phyloP scores from a whole-genome alignment of 1,139 yeast genomes.

The Scheffersomyces cryptocercus region DNA sequence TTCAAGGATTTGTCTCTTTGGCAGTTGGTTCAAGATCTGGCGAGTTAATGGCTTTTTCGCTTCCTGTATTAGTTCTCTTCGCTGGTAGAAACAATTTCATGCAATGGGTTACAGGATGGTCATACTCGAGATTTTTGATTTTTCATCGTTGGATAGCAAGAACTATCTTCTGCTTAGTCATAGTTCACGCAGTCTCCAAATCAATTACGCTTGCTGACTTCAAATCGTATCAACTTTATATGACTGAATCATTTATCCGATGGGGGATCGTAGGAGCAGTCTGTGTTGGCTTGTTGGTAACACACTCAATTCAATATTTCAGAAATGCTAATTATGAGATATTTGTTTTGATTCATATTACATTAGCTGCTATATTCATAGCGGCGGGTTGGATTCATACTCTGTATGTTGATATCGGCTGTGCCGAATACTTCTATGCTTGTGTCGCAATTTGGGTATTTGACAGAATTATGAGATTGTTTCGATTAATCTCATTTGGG shows the following conservation, averaged over 20 bases:
- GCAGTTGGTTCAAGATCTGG: slow-evolving; percentile 1
- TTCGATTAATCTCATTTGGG: slow-evolving; percentile 16
- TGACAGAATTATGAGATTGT: slow-evolving; percentile 16
- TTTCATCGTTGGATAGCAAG: slow-evolving; percentile 72
- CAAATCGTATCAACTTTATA: background rate
- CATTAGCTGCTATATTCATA: slow-evolving; percentile 15
- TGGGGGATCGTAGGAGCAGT: slow-evolving; percentile 17
- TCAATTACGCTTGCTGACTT: slow-evolving; percentile 6
- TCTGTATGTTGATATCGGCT: slow-evolving; percentile 2
- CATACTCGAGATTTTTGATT: slow-evolving; percentile 57
- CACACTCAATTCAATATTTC: slow-evolving; percentile 13
- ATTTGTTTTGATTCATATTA: slow-evolving; percentile 17
- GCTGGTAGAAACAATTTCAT: slow-evolving; percentile 70
- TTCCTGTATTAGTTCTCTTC: slow-evolving; percentile 38
- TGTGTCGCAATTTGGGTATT: slow-evolving; percentile 19
- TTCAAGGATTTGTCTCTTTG: background rate
- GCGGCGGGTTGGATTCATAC: slow-evolving; percentile 14
- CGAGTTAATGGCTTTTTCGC: slow-evolving; percentile 9
- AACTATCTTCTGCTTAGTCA: slow-evolving; percentile 30
- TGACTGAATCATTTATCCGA: slow-evolving; percentile 8
- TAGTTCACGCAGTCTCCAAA: slow-evolving; percentile 36
- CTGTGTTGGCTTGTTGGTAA: slow-evolving; percentile 10
- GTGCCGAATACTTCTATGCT: slow-evolving; percentile 12
- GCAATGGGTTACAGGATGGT: slow-evolving; percentile 67
- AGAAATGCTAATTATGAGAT: slow-evolving; percentile 18